A percentile compares a stretch with the other conserved stretches of the same genome.
These are phyloP conservation scores for Castanea sativa DNA, from an alignment of 306 rosid genomes.

Conservation along the genomic window DNA sequence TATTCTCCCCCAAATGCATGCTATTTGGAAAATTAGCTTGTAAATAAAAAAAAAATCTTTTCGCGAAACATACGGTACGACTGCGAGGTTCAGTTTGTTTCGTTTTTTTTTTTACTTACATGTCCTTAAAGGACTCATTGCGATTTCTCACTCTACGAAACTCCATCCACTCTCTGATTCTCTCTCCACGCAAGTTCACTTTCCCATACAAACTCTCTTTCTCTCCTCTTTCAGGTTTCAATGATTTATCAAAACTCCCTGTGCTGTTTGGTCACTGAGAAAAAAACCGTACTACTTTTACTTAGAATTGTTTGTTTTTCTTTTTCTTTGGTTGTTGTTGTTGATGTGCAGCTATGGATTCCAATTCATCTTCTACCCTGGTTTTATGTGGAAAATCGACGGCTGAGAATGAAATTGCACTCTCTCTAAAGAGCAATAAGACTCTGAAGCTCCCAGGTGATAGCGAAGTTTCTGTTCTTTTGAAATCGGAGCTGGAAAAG, in stretches of 20 bases:
- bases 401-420: constrained; percentile 54
- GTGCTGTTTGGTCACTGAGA: not conserved
- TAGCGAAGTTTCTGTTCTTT: constrained; percentile 33
- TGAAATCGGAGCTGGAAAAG: constrained; percentile 53
- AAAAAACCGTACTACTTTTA: not conserved
- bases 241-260: not conserved
- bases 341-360: constrained; percentile 39
- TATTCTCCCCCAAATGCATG: too few relatives aligned
- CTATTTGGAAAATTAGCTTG: too few relatives aligned
- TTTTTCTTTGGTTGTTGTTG: not conserved
- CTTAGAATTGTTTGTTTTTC: not conserved
- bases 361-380: constrained; percentile 33
- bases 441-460: constrained; percentile 59
- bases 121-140: constrained; percentile 17
- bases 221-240: constrained; percentile 39
- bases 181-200: constrained; percentile 6
- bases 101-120: not conserved
- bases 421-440: constrained; percentile 43
- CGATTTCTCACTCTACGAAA: constrained; percentile 1
- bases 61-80: too few relatives aligned
- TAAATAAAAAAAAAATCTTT: too few relatives aligned
- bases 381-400: constrained; percentile 70
- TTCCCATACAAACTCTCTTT: constrained; percentile 7
- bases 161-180: constrained; percentile 6
- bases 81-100: too few relatives aligned